Conservation (phyloP, 148 eudicot genomes). For the Rhododendron molle region DNA sequence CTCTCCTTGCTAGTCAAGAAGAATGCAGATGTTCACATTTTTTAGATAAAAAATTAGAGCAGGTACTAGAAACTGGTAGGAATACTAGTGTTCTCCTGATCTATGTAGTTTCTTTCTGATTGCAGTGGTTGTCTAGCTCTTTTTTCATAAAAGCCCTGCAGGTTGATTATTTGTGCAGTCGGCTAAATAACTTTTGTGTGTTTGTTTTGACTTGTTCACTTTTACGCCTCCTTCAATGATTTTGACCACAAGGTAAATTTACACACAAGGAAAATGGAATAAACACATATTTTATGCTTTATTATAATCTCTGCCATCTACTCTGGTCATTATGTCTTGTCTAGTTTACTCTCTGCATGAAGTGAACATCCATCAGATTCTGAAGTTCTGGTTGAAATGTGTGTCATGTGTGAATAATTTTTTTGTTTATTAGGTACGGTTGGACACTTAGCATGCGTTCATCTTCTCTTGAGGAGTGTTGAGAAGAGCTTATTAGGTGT, state of each 20-base stretch:
- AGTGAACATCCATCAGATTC: background rate
- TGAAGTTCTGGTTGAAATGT: too few species aligned
- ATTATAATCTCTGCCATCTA: background rate
- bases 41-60: background rate
- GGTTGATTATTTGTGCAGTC: background rate
- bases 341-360: background rate
- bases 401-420: background rate
- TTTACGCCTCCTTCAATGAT: background rate
- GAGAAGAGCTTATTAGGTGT: background rate
- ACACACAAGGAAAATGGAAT: background rate
- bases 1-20: background rate
- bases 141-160: background rate
- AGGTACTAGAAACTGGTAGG: background rate
- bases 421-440: background rate
- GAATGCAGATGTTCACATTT: background rate
- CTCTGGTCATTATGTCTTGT: background rate
- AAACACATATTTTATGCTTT: background rate
- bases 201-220: background rate
- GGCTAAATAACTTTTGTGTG: background rate
- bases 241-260: background rate
- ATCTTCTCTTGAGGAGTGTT: background rate
- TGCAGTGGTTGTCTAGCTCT: background rate
- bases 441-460: background rate
- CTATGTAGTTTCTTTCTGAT: background rate
- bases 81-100: background rate